Percentiles rank a stretch among this genome's conserved stretches.
Conservation (phyloP, 1,284 basidiomycete genomes). For the Melampsora larici-populina region DNA sequence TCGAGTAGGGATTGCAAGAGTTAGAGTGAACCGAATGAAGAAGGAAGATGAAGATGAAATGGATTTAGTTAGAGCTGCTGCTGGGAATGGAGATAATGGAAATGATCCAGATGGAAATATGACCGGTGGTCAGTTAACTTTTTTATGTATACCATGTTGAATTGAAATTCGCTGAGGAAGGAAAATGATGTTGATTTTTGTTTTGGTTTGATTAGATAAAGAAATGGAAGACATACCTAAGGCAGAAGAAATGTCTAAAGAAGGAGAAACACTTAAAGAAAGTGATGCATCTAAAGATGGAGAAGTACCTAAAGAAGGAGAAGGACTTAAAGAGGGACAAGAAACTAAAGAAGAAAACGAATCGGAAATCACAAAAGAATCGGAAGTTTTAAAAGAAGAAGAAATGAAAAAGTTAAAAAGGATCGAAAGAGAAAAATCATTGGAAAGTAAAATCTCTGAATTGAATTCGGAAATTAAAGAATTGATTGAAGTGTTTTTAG, state of each 20-base stretch:
- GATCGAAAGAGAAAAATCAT: constrained; percentile 5
- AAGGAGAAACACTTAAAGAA: too few species aligned
- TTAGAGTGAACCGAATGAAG: constrained; percentile 68
- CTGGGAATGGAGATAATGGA: constrained; percentile 32
- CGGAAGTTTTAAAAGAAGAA: constrained; percentile 15
- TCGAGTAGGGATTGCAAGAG: constrained; percentile 69
- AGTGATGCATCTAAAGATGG: too few species aligned
- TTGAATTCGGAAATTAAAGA: background rate
- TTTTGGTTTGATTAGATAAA: too few species aligned
- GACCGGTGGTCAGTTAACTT: constrained; percentile 35
- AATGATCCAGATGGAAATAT: constrained; percentile 23
- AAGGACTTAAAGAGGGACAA: constrained; percentile 63
- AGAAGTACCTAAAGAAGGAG: constrained; percentile 60
- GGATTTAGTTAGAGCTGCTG: constrained; percentile 45
- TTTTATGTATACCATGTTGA: constrained; percentile 32
- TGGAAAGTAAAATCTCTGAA: background rate
- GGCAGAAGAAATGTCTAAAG: too few species aligned
- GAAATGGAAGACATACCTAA: too few species aligned
- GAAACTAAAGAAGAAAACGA: background rate
- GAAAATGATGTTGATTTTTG: constrained; percentile 61
- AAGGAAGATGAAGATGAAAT: constrained; percentile 71
- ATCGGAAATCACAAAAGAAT: background rate
- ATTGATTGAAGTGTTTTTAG: background rate
- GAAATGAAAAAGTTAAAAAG: constrained; percentile 27
- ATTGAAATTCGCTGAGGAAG: constrained; percentile 58